A percentile compares a stretch with the other conserved stretches of the same genome.
These are phyloP conservation scores for Tetradesmus lagerheimii DNA, from an alignment of 139 green algal genomes.

Conservation along the genomic window DNA sequence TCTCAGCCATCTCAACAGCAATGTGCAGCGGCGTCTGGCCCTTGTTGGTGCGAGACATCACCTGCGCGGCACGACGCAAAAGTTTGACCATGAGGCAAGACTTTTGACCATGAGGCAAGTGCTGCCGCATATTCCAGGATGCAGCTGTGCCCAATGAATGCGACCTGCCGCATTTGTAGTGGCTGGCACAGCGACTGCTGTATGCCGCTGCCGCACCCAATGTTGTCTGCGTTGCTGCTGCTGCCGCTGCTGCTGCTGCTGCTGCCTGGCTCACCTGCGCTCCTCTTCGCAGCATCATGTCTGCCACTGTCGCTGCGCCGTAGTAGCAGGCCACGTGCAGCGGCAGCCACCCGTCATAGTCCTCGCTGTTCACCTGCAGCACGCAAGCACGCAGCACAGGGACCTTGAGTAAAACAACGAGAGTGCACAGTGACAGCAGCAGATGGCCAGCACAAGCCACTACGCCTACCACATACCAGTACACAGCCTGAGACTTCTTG, in stretches of 20 bases:
- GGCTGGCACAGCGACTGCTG: no score
- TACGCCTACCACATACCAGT: no score
- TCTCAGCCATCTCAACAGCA: constrained; percentile 52
- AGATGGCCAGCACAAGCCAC: neutral
- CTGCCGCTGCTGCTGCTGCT: no score
- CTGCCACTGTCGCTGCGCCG: constrained; percentile 18
- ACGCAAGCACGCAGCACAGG: neutral
- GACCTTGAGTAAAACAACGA: neutral
- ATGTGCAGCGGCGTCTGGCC: constrained; percentile 49
- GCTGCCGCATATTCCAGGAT: no score
- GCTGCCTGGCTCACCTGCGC: neutral
- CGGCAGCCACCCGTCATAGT: constrained; percentile 45
- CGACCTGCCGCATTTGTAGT: no score
- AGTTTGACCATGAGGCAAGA: no score
- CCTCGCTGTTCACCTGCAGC: constrained; percentile 27
- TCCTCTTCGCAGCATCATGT: constrained; percentile 33
- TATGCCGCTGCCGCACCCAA: no score
- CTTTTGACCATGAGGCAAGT: no score
- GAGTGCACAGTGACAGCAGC: neutral
- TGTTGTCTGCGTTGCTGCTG: no score
- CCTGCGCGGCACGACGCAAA: constrained; percentile 1
- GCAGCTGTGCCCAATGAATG: no score
- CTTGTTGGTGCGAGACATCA: constrained; percentile 38
- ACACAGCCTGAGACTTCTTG: no score
- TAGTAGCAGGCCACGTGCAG: constrained; percentile 54